A percentile compares a stretch with the other conserved stretches of the same genome.
Evolutionary conservation across 2,329 filamentous ascomycete genomes (phyloP).

Genomic region (Pleoardoris graminearum): DNA sequence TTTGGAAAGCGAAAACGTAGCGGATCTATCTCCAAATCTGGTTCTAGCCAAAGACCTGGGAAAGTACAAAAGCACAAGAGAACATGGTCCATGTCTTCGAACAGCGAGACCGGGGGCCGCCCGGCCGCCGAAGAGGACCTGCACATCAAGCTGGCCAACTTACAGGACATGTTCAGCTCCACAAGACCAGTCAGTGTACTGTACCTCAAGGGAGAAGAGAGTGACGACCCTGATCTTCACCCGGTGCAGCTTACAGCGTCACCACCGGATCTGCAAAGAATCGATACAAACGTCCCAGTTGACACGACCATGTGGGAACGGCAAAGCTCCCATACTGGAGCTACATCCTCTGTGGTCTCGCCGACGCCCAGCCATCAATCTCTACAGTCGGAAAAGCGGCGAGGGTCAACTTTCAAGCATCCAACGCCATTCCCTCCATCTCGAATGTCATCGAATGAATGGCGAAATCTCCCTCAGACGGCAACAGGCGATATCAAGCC

Average conservation of each 20-base stretch:
- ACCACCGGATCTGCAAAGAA: slow-evolving; percentile 61
- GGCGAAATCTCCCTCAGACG: slow-evolving; percentile 62
- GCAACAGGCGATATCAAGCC: slow-evolving; percentile 55
- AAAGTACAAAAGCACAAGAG: slow-evolving; percentile 89
- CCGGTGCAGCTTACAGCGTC: slow-evolving; percentile 76
- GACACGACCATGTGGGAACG: slow-evolving; percentile 53
- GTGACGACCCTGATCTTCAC: slow-evolving; percentile 77
- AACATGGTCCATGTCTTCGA: slow-evolving; percentile 91
- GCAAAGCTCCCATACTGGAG: slow-evolving; percentile 58
- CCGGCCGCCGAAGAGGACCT: slow-evolving; percentile 67
- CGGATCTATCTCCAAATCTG: slow-evolving; percentile 53
- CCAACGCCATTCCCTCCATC: slow-evolving; percentile 50
- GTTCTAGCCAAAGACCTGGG: slow-evolving; percentile 63
- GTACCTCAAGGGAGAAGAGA: slow-evolving; percentile 74
- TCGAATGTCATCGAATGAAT: slow-evolving; percentile 55
- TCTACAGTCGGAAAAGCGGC: slow-evolving; percentile 45
- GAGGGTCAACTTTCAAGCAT: slow-evolving; percentile 50
- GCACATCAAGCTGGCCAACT: slow-evolving; percentile 73
- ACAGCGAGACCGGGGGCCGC: slow-evolving; percentile 47
- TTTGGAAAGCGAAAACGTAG: slow-evolving; percentile 65
- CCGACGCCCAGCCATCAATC: slow-evolving; percentile 55
- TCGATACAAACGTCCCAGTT: slow-evolving; percentile 46
- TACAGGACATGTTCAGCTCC: slow-evolving; percentile 88
- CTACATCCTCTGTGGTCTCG: slow-evolving; percentile 60
- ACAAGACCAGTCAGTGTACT: slow-evolving; percentile 77